Percentiles rank a stretch among this genome's conserved stretches.
Evolutionary conservation across 2,329 filamentous ascomycete species (phyloP).

Genomic region (Pyrenochaeta sp.): DNA sequence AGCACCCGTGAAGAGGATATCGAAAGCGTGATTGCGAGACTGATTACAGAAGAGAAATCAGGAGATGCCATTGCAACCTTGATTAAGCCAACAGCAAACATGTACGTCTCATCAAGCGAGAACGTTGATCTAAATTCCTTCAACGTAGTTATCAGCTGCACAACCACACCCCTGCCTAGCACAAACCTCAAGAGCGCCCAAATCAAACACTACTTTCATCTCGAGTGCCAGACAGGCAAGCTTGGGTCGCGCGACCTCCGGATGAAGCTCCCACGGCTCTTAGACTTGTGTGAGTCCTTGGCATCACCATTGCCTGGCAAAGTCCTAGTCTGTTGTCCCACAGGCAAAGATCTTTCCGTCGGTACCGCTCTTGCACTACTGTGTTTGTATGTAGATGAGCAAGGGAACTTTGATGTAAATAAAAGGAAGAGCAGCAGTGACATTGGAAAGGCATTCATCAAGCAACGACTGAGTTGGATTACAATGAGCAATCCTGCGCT

Average conservation of each 20-base stretch:
- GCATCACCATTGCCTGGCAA: not conserved
- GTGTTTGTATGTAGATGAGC: slow-evolving; percentile 75
- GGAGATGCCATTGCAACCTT: slow-evolving; percentile 41
- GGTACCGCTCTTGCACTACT: slow-evolving; percentile 79
- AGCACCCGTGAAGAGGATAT: slow-evolving; percentile 71
- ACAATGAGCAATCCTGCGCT: slow-evolving; percentile 79
- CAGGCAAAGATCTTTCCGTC: slow-evolving; percentile 81
- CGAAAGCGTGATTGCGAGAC: slow-evolving; percentile 57
- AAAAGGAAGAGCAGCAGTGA: slow-evolving; percentile 1
- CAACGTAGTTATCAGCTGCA: slow-evolving; percentile 55
- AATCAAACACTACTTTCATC: slow-evolving; percentile 59
- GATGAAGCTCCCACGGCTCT: slow-evolving; percentile 70
- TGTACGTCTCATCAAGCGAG: slow-evolving; percentile 53
- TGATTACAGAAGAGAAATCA: slow-evolving; percentile 43
- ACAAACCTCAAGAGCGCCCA: slow-evolving; percentile 14
- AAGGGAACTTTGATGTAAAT: slow-evolving; percentile 56
- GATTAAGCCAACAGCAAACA: slow-evolving; percentile 51
- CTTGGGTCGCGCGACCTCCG: slow-evolving; percentile 85
- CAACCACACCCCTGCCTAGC: slow-evolving; percentile 50
- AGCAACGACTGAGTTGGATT: slow-evolving; percentile 80
- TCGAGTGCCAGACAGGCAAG: slow-evolving; percentile 77
- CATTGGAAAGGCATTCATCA: slow-evolving; percentile 79
- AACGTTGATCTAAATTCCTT: slow-evolving; percentile 48
- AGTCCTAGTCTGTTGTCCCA: slow-evolving; percentile 71
- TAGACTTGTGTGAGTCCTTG: slow-evolving; percentile 57